Conservation (phyloP, 495 filamentous ascomycete genomes). For the Penicillium soppii region DNA sequence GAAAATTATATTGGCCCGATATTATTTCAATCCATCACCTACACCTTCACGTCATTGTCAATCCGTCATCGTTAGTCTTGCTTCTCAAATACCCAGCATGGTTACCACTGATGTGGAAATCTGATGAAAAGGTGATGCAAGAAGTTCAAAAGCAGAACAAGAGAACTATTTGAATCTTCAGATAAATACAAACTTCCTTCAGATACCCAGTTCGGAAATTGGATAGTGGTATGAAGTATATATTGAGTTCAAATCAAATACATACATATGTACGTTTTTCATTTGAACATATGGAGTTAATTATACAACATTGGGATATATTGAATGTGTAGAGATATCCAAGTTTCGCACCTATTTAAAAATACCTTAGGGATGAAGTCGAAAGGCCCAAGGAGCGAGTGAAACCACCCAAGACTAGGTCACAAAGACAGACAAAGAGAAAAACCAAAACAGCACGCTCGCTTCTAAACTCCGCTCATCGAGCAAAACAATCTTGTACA, state of each 20-base stretch:
- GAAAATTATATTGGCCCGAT: background rate
- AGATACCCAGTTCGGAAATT: background rate
- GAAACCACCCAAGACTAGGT: background rate
- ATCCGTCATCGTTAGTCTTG: background rate
- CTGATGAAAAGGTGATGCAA: background rate
- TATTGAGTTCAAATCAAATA: too few species aligned
- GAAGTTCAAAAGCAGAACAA: background rate
- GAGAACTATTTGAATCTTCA: background rate
- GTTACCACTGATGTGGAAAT: constrained; percentile 3
- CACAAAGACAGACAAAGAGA: too few species aligned
- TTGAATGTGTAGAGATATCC: background rate
- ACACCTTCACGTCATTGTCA: constrained; percentile 4
- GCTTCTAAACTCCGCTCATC: background rate
- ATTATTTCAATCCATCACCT: constrained; percentile 1
- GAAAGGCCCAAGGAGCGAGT: background rate
- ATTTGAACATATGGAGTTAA: too few species aligned
- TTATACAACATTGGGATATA: background rate
- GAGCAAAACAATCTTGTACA: background rate
- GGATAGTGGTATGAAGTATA: too few species aligned
- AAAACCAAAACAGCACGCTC: too few species aligned
- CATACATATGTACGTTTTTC: too few species aligned
- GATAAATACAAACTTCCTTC: background rate
- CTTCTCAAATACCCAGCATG: background rate
- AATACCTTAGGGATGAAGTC: background rate
- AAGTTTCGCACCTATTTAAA: background rate